These are phyloP conservation scores for Backusella parvicylindrica DNA, from an alignment of 192 early-diverging fungal genomes.

Conservation along the genomic window DNA sequence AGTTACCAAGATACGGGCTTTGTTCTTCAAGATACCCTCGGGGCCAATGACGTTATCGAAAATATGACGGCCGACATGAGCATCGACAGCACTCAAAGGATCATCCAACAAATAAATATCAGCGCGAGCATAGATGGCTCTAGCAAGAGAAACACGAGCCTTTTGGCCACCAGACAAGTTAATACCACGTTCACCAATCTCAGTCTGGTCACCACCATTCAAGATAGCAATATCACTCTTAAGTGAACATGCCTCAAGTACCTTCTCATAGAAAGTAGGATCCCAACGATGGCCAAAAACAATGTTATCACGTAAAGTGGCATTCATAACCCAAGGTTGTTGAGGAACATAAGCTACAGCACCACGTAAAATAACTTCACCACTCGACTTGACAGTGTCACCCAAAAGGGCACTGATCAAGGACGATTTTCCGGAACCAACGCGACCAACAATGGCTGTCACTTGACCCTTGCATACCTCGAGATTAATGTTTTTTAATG, in stretches of 20 bases:
- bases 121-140: conserved; percentile 84
- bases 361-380: conserved; percentile 62
- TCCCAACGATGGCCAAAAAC: conserved; percentile 81
- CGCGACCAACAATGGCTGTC: conserved; percentile 41
- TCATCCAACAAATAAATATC: conserved; percentile 85
- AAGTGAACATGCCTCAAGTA: conserved; percentile 82
- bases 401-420: conserved; percentile 80
- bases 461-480: conserved; percentile 35
- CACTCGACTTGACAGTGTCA: conserved; percentile 75
- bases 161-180: conserved; percentile 94
- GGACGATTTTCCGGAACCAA: conserved; percentile 63
- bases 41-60: conserved; percentile 89
- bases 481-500: conserved; percentile 39
- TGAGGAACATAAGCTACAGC: conserved; percentile 75
- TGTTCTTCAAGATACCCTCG: conserved; percentile 74
- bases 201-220: conserved; percentile 84
- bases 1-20: conserved; percentile 80
- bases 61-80: conserved; percentile 67
- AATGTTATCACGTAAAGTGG: conserved; percentile 92
- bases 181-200: conserved; percentile 90
- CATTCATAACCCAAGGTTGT: conserved; percentile 94
- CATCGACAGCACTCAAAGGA: conserved; percentile 60
- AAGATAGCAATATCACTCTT: conserved; percentile 84
- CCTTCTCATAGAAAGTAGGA: conserved; percentile 66
- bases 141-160: conserved; percentile 60